Conservation (phyloP, 1,284 basidiomycete genomes). For the Trichosporon asahii region DNA sequence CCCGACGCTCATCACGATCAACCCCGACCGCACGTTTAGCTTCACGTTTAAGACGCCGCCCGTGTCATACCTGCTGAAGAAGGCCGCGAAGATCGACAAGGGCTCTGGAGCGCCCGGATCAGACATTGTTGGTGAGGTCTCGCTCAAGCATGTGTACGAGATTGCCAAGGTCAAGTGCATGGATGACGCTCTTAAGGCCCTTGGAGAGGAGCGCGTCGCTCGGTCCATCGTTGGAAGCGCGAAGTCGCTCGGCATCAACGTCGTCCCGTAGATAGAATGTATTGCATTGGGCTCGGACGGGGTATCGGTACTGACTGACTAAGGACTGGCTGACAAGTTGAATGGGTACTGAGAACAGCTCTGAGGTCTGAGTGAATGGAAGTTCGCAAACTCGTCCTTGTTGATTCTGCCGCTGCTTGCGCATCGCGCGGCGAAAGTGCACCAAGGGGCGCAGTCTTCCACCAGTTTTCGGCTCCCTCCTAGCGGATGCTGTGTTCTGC, state of each 20-base stretch:
- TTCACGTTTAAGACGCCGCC: slow-evolving; percentile 91
- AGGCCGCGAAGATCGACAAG: slow-evolving; percentile 85
- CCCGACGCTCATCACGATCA: slow-evolving; percentile 86
- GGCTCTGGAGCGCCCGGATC: slow-evolving; percentile 60
- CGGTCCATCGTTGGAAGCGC: slow-evolving; percentile 81
- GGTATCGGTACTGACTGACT: neutral
- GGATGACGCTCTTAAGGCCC: slow-evolving; percentile 80
- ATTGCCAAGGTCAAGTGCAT: slow-evolving; percentile 95
- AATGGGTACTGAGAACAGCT: neutral
- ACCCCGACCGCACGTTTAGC: slow-evolving; percentile 91
- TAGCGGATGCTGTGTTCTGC: no score
- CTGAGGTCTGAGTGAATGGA: no score
- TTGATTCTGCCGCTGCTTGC: no score
- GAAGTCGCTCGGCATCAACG: slow-evolving; percentile 76
- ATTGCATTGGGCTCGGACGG: neutral
- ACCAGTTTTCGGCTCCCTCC: no score
- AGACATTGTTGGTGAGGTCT: slow-evolving; percentile 68
- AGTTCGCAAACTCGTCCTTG: no score
- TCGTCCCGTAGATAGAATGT: slow-evolving; percentile 62
- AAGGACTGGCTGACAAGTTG: no score
- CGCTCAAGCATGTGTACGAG: slow-evolving; percentile 96
- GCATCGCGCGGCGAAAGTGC: no score
- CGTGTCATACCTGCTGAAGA: slow-evolving; percentile 86
- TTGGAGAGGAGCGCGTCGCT: slow-evolving; percentile 80
- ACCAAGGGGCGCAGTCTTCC: no score